Conservation (phyloP, 805 yeast genomes). For the Candida pseudoglaebosa region DNA sequence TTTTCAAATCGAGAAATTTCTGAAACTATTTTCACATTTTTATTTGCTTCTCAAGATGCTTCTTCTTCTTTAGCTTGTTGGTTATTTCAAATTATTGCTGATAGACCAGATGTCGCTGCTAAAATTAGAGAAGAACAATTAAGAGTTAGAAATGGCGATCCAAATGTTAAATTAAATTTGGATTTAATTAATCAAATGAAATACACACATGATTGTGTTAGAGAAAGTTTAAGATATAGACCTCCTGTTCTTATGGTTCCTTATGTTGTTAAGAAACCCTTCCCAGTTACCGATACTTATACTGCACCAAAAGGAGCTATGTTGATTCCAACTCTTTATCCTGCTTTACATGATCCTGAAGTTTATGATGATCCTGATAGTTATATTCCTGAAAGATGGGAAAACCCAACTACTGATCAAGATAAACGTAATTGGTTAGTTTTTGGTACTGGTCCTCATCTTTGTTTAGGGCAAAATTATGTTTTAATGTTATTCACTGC, state of each 20-base stretch:
- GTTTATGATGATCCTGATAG: conserved; percentile 92
- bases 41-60: conserved; percentile 98
- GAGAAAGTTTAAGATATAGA: conserved; percentile 88
- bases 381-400: conserved; percentile 97
- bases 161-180: conserved; percentile 53
- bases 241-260: conserved; percentile 99
- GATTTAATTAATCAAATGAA: conserved; percentile 81
- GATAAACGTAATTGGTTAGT: conserved; percentile 92
- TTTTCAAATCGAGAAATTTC: conserved; percentile 89
- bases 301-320: conserved; percentile 96
- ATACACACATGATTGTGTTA: conserved; percentile 87
- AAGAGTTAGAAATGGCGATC: conserved; percentile 74
- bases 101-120: conserved; percentile 83
- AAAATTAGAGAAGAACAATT: conserved; percentile 93
- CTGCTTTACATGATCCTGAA: conserved; percentile 96
- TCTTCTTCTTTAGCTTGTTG: conserved; percentile 96
- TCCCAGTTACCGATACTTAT: conserved; percentile 78
- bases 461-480: conserved; percentile 91
- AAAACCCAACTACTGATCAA: conserved; percentile 69
- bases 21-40: conserved; percentile 92
- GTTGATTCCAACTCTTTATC: conserved; percentile 94
- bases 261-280: conserved; percentile 81
- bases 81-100: conserved; percentile 95
- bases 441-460: conserved; percentile 96
- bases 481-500: conserved; percentile 88